These are phyloP conservation scores for Aspergillus wentii DNA, from an alignment of 495 filamentous ascomycete species.

Conservation along the genomic window DNA sequence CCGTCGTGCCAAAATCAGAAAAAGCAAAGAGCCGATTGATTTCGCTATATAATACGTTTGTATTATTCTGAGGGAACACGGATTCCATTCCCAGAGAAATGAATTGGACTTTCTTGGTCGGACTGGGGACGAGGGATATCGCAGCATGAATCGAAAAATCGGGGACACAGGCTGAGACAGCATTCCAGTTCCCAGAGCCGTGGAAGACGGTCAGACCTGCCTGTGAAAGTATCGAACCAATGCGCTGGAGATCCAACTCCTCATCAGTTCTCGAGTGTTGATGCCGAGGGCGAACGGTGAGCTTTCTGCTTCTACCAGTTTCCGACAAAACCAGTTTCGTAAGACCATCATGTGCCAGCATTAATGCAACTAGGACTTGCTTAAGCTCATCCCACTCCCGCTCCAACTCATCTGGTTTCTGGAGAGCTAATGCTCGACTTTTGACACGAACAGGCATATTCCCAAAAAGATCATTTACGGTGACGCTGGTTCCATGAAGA, in stretches of 20 bases:
- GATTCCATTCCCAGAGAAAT: conserved; percentile 68
- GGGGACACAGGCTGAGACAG: conserved; percentile 57
- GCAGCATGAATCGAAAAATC: conserved; percentile 59
- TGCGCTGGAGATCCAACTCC: conserved; percentile 23
- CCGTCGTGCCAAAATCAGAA: conserved; percentile 71
- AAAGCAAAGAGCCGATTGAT: conserved; percentile 71
- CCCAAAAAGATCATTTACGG: conserved; percentile 84
- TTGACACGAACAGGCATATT: conserved; percentile 97
- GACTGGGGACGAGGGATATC: conserved; percentile 64
- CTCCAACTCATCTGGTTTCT: conserved; percentile 52
- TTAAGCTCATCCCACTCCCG: conserved; percentile 67
- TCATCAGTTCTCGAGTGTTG: background rate
- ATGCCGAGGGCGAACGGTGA: conserved; percentile 22
- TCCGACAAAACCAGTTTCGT: conserved; percentile 32
- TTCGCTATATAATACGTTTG: conserved; percentile 70
- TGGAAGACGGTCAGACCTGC: conserved; percentile 52
- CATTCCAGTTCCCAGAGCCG: conserved; percentile 56
- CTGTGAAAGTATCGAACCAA: conserved; percentile 59
- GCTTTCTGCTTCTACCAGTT: conserved; percentile 21
- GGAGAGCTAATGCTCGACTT: conserved; percentile 51
- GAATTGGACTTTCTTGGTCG: conserved; percentile 72
- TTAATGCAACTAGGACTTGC: conserved; percentile 51
- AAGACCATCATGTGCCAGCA: conserved; percentile 52
- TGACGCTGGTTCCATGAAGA: conserved; percentile 71
- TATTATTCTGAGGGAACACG: conserved; percentile 40